Percentiles rank a stretch among this genome's conserved stretches.
phyloP scores from a whole-genome alignment of 169 alveolate genomes.

The Plasmodium chabaudi region DNA sequence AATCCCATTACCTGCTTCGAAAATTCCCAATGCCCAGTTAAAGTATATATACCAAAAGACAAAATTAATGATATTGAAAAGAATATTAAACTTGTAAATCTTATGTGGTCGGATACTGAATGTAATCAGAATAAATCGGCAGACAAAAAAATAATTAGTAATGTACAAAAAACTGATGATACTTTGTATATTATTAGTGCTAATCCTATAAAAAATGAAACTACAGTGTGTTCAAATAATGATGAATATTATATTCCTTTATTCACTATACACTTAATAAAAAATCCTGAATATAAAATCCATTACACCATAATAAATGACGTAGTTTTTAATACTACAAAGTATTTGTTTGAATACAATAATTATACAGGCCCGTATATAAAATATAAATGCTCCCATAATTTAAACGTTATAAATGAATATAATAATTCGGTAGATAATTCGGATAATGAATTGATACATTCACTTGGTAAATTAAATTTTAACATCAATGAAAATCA shows the following conservation, averaged over 20 bases:
- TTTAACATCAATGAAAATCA: constrained; percentile 3
- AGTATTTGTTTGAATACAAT: constrained; percentile 23
- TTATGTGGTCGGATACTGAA: constrained; percentile 19
- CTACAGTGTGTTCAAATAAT: constrained; percentile 20
- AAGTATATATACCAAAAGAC: constrained; percentile 6
- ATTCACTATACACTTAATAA: constrained; percentile 16
- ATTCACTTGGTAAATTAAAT: constrained; percentile 19
- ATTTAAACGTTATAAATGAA: constrained; percentile 27
- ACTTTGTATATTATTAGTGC: constrained; percentile 45
- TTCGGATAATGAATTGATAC: constrained; percentile 33
- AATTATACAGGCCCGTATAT: constrained; percentile 47
- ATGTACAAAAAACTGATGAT: constrained; percentile 22
- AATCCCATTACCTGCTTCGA: constrained; percentile 44
- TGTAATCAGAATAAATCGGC: constrained; percentile 12
- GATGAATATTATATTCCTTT: constrained; percentile 7
- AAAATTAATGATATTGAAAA: constrained; percentile 13
- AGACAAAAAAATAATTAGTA: not conserved
- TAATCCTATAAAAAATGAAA: constrained; percentile 31
- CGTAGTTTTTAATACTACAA: constrained; percentile 15
- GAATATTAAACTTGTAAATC: constrained; percentile 23
- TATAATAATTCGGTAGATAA: constrained; percentile 18
- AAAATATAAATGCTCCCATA: constrained; percentile 63
- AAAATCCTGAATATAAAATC: constrained; percentile 24
- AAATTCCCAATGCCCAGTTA: constrained; percentile 36
- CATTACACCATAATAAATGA: constrained; percentile 33